Percentiles rank a stretch among this genome's conserved stretches.
Evolutionary conservation across 805 yeast genomes (phyloP).

Genomic region (Candida ortonii): DNA sequence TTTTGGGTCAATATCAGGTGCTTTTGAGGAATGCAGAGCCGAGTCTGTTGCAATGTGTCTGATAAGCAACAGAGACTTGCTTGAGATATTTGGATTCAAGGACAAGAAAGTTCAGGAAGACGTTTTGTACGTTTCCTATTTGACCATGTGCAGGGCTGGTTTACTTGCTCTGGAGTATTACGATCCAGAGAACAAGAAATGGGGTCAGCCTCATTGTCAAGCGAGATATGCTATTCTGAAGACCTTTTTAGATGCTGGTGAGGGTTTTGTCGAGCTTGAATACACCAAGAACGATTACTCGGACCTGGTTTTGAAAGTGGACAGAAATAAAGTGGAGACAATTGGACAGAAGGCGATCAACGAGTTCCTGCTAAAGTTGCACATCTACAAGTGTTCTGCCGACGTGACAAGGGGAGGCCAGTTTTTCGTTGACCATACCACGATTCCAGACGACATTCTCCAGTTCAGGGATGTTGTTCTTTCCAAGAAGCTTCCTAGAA

Average conservation of each 20-base stretch:
- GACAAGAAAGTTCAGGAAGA: constrained; percentile 57
- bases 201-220: constrained; percentile 97
- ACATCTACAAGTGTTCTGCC: constrained; percentile 75
- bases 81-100: constrained; percentile 70
- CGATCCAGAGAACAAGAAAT: constrained; percentile 76
- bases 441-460: constrained; percentile 60
- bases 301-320: constrained; percentile 60
- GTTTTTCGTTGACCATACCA: constrained; percentile 67
- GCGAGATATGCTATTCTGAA: constrained; percentile 85
- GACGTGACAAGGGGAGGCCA: constrained; percentile 62
- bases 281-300: constrained; percentile 46
- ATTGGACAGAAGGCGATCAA: constrained; percentile 74
- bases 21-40: constrained; percentile 92
- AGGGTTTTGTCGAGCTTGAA: constrained; percentile 53
- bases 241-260: constrained; percentile 63
- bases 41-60: constrained; percentile 85
- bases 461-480: constrained; percentile 66
- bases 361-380: constrained; percentile 67
- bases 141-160: constrained; percentile 89
- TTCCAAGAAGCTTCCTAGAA: constrained; percentile 74
- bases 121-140: constrained; percentile 62
- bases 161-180: constrained; percentile 77
- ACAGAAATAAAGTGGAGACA: constrained; percentile 58
- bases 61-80: constrained; percentile 62
- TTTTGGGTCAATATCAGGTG: constrained; percentile 79